Base-by-base conservation (phyloP, 139 green algal species). In the Diplosphaera chodatii region DNA sequence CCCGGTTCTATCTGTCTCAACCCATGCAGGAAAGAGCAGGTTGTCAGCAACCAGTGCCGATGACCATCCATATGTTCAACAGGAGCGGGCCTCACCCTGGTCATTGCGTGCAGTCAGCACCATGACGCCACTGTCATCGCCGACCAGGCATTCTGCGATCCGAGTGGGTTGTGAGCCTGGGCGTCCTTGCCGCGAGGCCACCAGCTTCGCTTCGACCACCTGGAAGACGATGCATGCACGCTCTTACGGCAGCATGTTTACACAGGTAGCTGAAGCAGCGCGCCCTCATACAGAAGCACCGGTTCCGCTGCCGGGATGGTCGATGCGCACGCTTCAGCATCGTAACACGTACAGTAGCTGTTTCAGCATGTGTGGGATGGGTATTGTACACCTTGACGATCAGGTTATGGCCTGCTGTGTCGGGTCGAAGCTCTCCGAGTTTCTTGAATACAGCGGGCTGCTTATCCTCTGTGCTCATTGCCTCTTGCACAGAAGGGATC, bases 61-160 rank as follows among this genome's bases (percentile, higher is more conserved):
- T n/a, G n/a, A n/a, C n/a, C 37, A 48, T 13, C 37, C 37, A 8
- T 48, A 13, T 13, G 13, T 21, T 13, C 8, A 48, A 8, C 37
- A 8, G 10, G 10, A 48, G 37, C 37, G 37, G 37, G 8, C 37
- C 48, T 21, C 31, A 94, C 89, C 88, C 76, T 97, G 93, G 65
- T 96, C 88, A 55, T 93, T 93, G 13, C 85, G 71, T 0, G 90
- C 90, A 0, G 88, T 90, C 67, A 97, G 87, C 2, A 98, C 70
- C 63, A 98, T 85, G 25, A 82, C 71, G 25, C 88, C 92, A 0
- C 86, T 94, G 20, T 87, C 75, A 73, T 97, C 92, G 0, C 92
- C 92, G 4, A 97, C 87, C 1, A 97, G 71, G 70, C 87, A 94
- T 69, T 97, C 92, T 13, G 88, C 83, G 2, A 98, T 87, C 32